phyloP scores from a whole-genome alignment of 2,329 filamentous ascomycete species.

The Keithomyces neogunnii region DNA sequence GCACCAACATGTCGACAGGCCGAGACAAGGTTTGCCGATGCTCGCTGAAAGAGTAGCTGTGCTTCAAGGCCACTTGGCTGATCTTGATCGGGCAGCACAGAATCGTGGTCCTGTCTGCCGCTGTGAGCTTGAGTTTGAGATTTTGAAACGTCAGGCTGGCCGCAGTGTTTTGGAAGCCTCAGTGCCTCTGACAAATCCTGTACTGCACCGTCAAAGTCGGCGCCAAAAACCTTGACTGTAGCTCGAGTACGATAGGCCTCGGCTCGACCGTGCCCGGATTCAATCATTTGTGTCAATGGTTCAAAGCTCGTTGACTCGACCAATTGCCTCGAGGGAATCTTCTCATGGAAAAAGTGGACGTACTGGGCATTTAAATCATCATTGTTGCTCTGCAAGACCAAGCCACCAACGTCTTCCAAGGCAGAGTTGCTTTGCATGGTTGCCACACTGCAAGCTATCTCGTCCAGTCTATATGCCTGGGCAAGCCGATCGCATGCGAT shows the following conservation, averaged over 20 bases:
- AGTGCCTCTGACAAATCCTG: constrained; percentile 64
- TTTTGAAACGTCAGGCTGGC: constrained; percentile 42
- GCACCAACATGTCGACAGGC: constrained; percentile 57
- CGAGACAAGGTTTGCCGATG: constrained; percentile 60
- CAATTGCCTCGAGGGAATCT: constrained; percentile 69
- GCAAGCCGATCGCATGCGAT: constrained; percentile 71
- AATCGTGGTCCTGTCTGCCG: constrained; percentile 11
- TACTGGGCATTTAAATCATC: constrained; percentile 68
- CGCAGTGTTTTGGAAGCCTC: constrained; percentile 40
- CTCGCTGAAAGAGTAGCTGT: constrained; percentile 71
- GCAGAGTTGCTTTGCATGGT: constrained; percentile 75
- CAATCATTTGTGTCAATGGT: constrained; percentile 59
- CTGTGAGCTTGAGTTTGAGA: constrained; percentile 12
- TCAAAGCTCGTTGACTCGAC: constrained; percentile 62
- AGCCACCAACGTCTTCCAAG: constrained; percentile 65
- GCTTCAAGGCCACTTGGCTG: constrained; percentile 68
- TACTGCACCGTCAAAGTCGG: constrained; percentile 61
- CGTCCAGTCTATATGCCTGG: constrained; percentile 70
- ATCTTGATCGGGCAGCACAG: constrained; percentile 29
- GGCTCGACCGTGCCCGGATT: constrained; percentile 51
- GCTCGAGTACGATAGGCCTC: constrained; percentile 66
- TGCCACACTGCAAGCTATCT: constrained; percentile 74
- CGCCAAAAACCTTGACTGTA: constrained; percentile 66
- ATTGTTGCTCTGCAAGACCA: constrained; percentile 64
- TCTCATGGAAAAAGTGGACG: constrained; percentile 90